phyloP scores from a whole-genome alignment of 192 early-diverging fungal genomes.

The Entomortierella parvispora region DNA sequence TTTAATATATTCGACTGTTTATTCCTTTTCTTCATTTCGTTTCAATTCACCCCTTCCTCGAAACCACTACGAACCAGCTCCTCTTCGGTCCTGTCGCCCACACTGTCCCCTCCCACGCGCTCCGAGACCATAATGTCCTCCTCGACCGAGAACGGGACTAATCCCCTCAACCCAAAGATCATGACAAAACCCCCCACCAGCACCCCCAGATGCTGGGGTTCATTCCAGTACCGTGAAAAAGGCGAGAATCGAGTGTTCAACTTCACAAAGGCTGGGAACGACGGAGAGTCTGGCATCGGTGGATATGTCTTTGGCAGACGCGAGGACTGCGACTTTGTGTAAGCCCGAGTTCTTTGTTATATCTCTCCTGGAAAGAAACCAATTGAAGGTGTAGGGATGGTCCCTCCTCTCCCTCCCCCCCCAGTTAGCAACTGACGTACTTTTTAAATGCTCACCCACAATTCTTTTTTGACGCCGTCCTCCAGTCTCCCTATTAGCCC shows the following conservation, averaged over 20 bases:
- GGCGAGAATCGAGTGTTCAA: conserved; percentile 27
- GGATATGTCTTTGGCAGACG: conserved; percentile 48
- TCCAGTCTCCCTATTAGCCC: conserved; percentile 26
- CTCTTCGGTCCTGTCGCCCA: too few relatives aligned
- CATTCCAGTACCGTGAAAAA: conserved; percentile 38
- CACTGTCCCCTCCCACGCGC: too few relatives aligned
- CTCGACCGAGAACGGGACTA: too few relatives aligned
- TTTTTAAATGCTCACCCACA: not conserved
- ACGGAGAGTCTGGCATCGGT: conserved; percentile 40
- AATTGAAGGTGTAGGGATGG: too few relatives aligned
- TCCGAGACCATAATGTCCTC: too few relatives aligned
- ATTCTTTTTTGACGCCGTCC: not conserved
- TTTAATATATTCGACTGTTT: too few relatives aligned
- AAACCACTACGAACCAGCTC: too few relatives aligned
- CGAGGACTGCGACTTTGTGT: conserved; percentile 43
- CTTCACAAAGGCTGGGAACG: conserved; percentile 48
- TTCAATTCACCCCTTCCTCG: too few relatives aligned
- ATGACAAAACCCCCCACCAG: not conserved
- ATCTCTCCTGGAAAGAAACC: too few relatives aligned
- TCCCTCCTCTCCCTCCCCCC: too few relatives aligned
- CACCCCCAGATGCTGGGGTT: conserved; percentile 44
- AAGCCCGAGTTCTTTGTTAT: conserved; percentile 1
- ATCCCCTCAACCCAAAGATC: not conserved
- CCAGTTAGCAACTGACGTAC: too few relatives aligned
- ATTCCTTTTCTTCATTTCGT: too few relatives aligned